phyloP scores from a whole-genome alignment of 2,329 filamentous ascomycete species.

The Massarina eburnea region DNA sequence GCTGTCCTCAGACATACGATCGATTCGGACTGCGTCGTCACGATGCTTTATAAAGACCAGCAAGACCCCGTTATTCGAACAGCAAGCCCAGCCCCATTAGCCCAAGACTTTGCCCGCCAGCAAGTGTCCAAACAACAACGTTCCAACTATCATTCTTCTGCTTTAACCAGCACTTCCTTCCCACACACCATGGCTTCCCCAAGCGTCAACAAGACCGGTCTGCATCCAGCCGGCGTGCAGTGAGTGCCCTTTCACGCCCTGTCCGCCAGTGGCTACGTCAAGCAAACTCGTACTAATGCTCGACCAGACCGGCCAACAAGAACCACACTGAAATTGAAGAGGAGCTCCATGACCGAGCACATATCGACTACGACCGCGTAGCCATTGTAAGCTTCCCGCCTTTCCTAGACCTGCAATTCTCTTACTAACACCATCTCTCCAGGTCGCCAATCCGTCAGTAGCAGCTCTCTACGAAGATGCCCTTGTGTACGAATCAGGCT shows the following conservation, averaged over 20 bases:
- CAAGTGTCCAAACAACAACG: constrained; percentile 60
- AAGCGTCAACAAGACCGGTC: constrained; percentile 84
- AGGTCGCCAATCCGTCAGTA: constrained; percentile 89
- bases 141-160: constrained; percentile 62
- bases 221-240: constrained; percentile 89
- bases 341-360: constrained; percentile 93
- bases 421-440: constrained; percentile 3
- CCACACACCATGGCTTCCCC: constrained; percentile 47
- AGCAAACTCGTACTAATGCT: constrained; percentile 23
- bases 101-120: constrained; percentile 60
- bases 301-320: constrained; percentile 65
- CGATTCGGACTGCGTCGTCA: constrained; percentile 29
- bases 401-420: neutral
- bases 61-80: constrained; percentile 37
- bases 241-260: constrained; percentile 55
- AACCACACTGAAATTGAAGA: constrained; percentile 98
- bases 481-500: constrained; percentile 94
- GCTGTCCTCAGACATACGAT: constrained; percentile 25
- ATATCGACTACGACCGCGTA: constrained; percentile 99
- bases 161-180: constrained; percentile 44
- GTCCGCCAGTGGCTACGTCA: constrained; percentile 3
- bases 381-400: constrained; percentile 73
- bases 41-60: constrained; percentile 39
- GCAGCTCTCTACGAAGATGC: constrained; percentile 98
- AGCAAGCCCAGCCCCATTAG: constrained; percentile 50